Conservation (phyloP, 192 early-diverging fungal genomes). For the Endogone sp. region DNA sequence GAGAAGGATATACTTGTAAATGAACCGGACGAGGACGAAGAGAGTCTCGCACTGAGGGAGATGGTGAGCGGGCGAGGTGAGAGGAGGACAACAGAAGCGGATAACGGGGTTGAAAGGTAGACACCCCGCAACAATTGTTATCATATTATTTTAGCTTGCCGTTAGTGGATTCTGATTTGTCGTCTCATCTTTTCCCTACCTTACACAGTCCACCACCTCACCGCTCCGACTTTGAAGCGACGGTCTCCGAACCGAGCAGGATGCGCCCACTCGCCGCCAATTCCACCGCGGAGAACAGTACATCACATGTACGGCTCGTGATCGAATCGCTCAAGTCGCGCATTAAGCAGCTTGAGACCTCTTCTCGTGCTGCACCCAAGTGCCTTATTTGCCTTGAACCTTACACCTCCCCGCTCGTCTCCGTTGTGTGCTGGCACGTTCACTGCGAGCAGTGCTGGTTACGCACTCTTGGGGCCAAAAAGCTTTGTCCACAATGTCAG, state of each 20-base stretch:
- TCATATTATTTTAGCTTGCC: no score
- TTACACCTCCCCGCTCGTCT: conserved; percentile 66
- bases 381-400: conserved; percentile 82
- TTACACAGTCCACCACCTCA: background rate
- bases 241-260: conserved; percentile 21
- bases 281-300: background rate
- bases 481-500: conserved; percentile 87
- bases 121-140: no score
- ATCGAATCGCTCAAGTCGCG: conserved; percentile 77
- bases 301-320: conserved; percentile 54
- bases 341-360: conserved; percentile 59
- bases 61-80: conserved; percentile 32
- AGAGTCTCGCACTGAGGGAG: conserved; percentile 31
- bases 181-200: no score
- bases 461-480: conserved; percentile 76
- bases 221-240: conserved; percentile 12
- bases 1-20: conserved; percentile 63
- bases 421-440: conserved; percentile 90
- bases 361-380: conserved; percentile 42
- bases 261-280: conserved; percentile 7
- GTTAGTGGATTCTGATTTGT: no score
- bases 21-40: conserved; percentile 28
- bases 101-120: conserved; percentile 12
- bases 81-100: conserved; percentile 8
- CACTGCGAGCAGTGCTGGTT: conserved; percentile 91